Base-by-base conservation (phyloP, 2,329 filamentous ascomycete species). In the Lomentospora prolificans region DNA sequence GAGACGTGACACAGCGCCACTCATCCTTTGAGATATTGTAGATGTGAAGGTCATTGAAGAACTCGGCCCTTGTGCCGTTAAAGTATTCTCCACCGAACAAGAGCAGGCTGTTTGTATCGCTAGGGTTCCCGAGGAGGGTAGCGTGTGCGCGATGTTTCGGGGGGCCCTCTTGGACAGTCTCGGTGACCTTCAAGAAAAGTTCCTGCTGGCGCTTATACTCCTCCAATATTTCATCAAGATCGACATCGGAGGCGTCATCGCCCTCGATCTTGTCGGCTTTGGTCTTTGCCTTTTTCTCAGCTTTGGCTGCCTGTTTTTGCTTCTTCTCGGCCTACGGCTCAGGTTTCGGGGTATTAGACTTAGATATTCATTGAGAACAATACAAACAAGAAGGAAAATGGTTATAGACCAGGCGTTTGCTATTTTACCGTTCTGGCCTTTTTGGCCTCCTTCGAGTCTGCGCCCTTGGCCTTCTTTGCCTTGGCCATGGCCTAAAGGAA, bases 11-110 rank as follows among this genome's bases (percentile, higher is more conserved):
- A 62, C 86, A 84, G 60, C 89, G 86, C 94, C 94, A 99, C 69
- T 94, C 86, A 70, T 95, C 89, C 60, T 85, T 82, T 71, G 88
- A 87, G 68, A 90, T 86, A 70, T 94, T 79, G 71, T 86, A 86
- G 61, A 86, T 74, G 70, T 84, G 77, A 64, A 86, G 69, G 65
- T 85, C 82, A 65, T 85, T 84, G 69, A 78, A 85, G 68, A 85
- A 85, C 51, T 79, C 81, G 3, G 92, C 94, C 56, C 94, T 74
- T 2, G 88, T 87, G 3, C 94, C 94, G 71, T 97, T 95, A 73
- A 90, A 97, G 66, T 91, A 95, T 74, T 99, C 94, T 61, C 94
- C 94, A 14, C 92, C 94, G 69, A 95, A 99, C 4, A 97, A 74
- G 61, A 97, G 84, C 57, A 99, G 73, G 67, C 95, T 90, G 70